Evolutionary conservation across 2,329 filamentous ascomycete species (phyloP), one percentile per base, ranked within the genome.

Genomic region (Chaetomium olivaceum): DNA sequence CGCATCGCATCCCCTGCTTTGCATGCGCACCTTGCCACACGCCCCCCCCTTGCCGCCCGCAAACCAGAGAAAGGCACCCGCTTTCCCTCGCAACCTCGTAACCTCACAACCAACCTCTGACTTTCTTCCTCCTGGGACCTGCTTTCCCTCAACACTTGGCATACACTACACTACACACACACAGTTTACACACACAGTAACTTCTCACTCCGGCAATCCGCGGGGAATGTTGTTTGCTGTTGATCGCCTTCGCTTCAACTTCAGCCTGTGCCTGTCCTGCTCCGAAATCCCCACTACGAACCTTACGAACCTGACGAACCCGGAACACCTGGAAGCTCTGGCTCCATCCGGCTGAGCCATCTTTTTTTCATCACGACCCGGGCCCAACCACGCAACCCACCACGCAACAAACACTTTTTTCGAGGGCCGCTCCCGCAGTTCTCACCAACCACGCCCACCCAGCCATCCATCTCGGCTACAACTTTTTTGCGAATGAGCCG

Each of bases 261-360:
- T 71, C 70, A 69, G 68, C 71, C 69, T 70, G 71, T 71, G 69
- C 69, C 70, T 66, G 67, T 73, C 69, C 70, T 70, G 70, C 67
- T 6, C 56, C 59, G 63, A 43, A 19, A 68, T 69, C 66, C 68
- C 71, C 70, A 71, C 27, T 29, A 29, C 27, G 27, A 29, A 29
- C 27, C 27, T 29, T 29, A 29, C 27, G 27, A 29, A 29, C 27
- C 27, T 29, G 3, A 29, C 27, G 27, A 65, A 46, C 57, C 65
- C 61, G 65, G 63, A 65, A 63, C 14, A 25, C 56, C 57, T 66
- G 63, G 60, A 63, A 65, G 61, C 58, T 58, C 11, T 59, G 60
- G 62, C 66, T 67, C 65, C 63, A 66, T 66, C 55, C 58, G 58
- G 56, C 63, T 51, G 59, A 63, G 63, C 61, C 63, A 62, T 68